A percentile compares a stretch with the other conserved stretches of the same genome.
Evolutionary conservation across 345 rosid species (phyloP).

Genomic region (Salix udensis): DNA sequence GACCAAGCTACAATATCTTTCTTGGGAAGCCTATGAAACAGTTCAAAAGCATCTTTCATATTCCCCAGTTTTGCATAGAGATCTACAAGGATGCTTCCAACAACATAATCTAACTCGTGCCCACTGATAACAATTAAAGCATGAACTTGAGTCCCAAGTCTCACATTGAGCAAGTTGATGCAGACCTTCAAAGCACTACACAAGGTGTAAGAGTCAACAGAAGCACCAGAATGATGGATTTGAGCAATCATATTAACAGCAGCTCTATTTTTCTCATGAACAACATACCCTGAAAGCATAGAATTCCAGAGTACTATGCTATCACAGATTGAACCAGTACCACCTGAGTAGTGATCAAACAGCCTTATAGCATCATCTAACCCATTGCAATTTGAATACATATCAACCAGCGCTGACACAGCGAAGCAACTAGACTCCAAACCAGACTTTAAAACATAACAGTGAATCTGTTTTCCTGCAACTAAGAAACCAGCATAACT

Average conservation of each 20-base stretch:
- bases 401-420: conserved; percentile 58
- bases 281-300: conserved; percentile 56
- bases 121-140: conserved; percentile 50
- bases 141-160: conserved; percentile 63
- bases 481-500: conserved; percentile 37
- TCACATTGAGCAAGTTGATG: conserved; percentile 41
- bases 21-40: conserved; percentile 48
- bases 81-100: conserved; percentile 60
- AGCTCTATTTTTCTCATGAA: conserved; percentile 36
- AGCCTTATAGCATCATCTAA: conserved; percentile 39
- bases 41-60: conserved; percentile 30
- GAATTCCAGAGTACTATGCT: conserved; percentile 56
- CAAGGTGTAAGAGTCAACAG: conserved; percentile 55
- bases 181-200: conserved; percentile 60
- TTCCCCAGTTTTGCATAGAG: conserved; percentile 51
- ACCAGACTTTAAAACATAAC: conserved; percentile 53
- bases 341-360: conserved; percentile 24
- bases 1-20: conserved; percentile 68
- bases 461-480: conserved; percentile 56
- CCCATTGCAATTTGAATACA: conserved; percentile 57
- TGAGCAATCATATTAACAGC: conserved; percentile 44
- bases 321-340: conserved; percentile 1
- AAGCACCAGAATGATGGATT: conserved; percentile 38
- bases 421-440: conserved; percentile 45
- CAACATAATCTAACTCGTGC: conserved; percentile 50